A percentile compares a stretch with the other conserved stretches of the same genome.
Conservation (phyloP, 2,329 filamentous ascomycete genomes). For the Harringtonia aguacate region DNA sequence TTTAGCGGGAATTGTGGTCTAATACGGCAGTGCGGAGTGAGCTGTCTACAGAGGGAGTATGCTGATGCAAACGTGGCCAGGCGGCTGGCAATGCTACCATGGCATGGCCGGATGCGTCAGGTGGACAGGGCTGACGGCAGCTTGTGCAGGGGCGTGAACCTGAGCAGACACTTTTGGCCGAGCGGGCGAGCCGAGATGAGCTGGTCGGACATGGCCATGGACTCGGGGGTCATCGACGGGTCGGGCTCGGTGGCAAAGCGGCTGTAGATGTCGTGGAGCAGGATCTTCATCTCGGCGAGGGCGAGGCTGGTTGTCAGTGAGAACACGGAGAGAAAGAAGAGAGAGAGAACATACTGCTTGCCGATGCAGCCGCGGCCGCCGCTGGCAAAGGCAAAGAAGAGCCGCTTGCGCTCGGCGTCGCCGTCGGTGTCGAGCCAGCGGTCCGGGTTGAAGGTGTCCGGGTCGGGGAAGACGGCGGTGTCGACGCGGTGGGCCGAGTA, state of each 20-base stretch:
- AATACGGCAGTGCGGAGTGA: no score
- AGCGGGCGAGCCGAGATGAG: conserved; percentile 54
- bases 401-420: conserved; percentile 55
- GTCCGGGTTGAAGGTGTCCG: conserved; percentile 68
- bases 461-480: conserved; percentile 61
- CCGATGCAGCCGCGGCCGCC: conserved; percentile 57
- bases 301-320: conserved; percentile 34
- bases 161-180: conserved; percentile 47
- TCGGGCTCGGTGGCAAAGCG: conserved; percentile 46
- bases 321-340: not conserved
- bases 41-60: no score
- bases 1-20: no score
- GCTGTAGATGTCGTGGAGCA: conserved; percentile 53
- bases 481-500: conserved; percentile 50
- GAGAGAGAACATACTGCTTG: conserved; percentile 46
- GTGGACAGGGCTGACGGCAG: no score
- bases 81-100: no score
- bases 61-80: no score
- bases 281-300: conserved; percentile 55
- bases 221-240: conserved; percentile 36
- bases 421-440: conserved; percentile 70
- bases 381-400: conserved; percentile 56
- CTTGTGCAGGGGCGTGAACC: conserved; percentile 30
- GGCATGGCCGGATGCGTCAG: no score
- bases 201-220: conserved; percentile 57